Evolutionary conservation across 192 early-diverging fungal species (phyloP).

Genomic region (Chytriomyces hyalinus): DNA sequence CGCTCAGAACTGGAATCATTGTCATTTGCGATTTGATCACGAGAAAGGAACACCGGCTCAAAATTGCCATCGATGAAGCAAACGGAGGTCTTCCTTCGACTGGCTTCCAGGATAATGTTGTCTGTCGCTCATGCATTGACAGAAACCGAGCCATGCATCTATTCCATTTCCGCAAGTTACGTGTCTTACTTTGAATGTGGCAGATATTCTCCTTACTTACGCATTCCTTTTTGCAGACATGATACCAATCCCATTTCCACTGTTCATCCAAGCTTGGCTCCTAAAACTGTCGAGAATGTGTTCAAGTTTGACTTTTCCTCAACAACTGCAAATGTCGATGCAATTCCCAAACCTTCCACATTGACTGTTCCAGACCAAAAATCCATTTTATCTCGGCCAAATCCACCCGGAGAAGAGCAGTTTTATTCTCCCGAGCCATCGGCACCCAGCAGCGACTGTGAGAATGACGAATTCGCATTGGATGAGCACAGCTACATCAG

Average conservation of each 20-base stretch:
- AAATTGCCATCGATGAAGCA: not conserved
- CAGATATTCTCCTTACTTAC: not conserved
- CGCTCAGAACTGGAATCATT: conserved; percentile 7
- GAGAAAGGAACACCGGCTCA: not conserved
- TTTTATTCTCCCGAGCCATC: too few species aligned
- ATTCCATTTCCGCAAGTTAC: not conserved
- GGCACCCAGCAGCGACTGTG: not conserved
- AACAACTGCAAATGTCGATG: not conserved
- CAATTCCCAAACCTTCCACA: not conserved
- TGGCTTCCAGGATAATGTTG: conserved; percentile 16
- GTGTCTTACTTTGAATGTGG: too few species aligned
- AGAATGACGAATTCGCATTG: not conserved
- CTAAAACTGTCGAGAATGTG: not conserved
- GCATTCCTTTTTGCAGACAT: not conserved
- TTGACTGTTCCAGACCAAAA: not conserved
- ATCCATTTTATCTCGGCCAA: not conserved
- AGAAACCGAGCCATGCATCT: conserved; percentile 17
- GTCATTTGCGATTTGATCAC: not conserved
- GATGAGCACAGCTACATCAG: conserved; percentile 19
- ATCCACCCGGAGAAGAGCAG: not conserved
- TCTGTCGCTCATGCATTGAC: conserved; percentile 20
- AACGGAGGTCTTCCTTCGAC: not conserved
- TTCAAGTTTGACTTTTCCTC: not conserved
- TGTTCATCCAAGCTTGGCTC: not conserved
- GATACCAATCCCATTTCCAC: not conserved